Conservation (phyloP, 176 grass and related monocot genomes). For the sorghum (Sorghum bicolor) region DNA sequence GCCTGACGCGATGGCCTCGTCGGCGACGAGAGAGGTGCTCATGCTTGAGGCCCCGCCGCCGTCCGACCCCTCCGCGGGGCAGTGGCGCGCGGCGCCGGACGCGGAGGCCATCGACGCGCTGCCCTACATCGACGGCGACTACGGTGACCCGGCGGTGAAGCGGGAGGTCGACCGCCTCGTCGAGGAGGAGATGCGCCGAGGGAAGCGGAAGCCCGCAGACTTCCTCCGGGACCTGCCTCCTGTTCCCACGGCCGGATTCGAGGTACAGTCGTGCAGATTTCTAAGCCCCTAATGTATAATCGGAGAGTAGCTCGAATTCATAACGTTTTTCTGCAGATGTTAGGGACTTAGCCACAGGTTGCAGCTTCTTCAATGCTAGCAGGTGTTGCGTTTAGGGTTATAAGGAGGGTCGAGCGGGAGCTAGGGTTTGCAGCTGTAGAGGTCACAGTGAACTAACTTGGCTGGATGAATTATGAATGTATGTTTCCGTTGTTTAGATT, state of each 20-base stretch:
- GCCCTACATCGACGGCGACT: conserved; percentile 98
- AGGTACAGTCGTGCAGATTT: conserved; percentile 45
- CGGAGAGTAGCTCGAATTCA: neutral
- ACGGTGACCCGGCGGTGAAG: conserved; percentile 79
- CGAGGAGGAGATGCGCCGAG: conserved; percentile 86
- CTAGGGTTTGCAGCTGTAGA: conserved; percentile 15
- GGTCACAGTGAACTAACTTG: neutral
- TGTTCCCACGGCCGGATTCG: conserved; percentile 52
- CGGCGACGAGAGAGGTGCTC: conserved; percentile 60
- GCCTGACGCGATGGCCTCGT: conserved; percentile 32
- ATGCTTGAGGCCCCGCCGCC: conserved; percentile 93
- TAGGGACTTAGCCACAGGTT: neutral
- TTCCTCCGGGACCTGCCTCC: conserved; percentile 91
- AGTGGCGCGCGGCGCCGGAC: conserved; percentile 56
- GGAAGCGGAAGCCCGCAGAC: conserved; percentile 77
- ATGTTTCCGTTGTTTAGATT: neutral
- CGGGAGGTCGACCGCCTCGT: conserved; percentile 82
- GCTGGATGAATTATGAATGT: neutral
- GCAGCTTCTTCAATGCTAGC: neutral
- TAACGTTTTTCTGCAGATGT: neutral
- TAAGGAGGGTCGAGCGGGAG: neutral
- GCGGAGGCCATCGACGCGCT: conserved; percentile 85
- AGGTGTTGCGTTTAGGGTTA: neutral
- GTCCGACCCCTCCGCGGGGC: conserved; percentile 11
- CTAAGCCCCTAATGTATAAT: neutral